Base-by-base conservation (phyloP, 2,329 filamentous ascomycete species). In the Hypoxylon sp. region DNA sequence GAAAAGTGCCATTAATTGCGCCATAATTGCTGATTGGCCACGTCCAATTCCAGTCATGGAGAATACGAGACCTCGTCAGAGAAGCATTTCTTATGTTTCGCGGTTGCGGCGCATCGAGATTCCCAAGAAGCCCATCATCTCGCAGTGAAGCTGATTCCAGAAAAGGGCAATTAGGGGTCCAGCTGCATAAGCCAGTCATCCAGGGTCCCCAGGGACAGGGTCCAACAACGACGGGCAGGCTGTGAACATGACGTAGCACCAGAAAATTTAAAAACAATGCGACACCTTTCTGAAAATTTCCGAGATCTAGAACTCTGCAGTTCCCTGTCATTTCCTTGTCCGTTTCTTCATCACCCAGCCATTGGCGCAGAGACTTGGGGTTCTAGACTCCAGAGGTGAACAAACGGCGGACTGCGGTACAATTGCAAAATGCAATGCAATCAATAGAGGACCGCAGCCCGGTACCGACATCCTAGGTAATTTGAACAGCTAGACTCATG, bases 101-200 rank as follows among this genome's bases (percentile, higher is more conserved):
- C 56, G 56, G 58, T 62, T 62, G 52, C 62, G 65, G 61, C 60
- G 56, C 46, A 62, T 68, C 43, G 58, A 60, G 37, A 59, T 60
- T 62, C 52, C 28, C 30, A 26, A 62, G 34, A 68, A 63, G 17
- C 43, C 62, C 56, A 68, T 68, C 26, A 68, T 68, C 26, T 32
- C 34, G 10, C 54, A 32, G 55, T n/a, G 19, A 26, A n/a, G 49
- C 13, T 24, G 50, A 65, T 57, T 49, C 59, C 39, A 28, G n/a
- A 24, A 17, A 15, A 26, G 34, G 13, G 26, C 44, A 52, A 62
- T 56, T 64, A 57, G 55, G 59, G 65, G 65, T 51, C 54, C 41
- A 22, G 37, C 50, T 65, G 62, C 65, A 67, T 65, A 57, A 48
- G 57, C 56, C 26, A 44, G 43, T 58, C 52, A 53, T 57, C 49